Evolutionary conservation across 345 rosid genomes (phyloP).

Genomic region (Ricinus communis): DNA sequence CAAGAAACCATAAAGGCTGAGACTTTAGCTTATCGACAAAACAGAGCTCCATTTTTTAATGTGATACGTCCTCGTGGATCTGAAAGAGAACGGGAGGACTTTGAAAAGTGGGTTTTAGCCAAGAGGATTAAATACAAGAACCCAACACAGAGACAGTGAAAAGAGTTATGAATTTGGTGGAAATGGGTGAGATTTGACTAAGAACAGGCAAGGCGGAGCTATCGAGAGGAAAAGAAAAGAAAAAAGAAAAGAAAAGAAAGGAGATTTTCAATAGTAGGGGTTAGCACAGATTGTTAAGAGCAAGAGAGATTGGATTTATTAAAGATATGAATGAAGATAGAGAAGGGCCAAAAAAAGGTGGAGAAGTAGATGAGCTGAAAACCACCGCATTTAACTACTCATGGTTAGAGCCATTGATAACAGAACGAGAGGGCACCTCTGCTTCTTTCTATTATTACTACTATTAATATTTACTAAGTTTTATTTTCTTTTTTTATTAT

Average conservation of each 20-base stretch:
- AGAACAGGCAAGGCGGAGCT: too few species aligned
- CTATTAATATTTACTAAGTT: too few species aligned
- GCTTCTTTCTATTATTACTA: not conserved
- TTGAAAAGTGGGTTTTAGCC: conserved; percentile 18
- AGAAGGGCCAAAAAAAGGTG: too few species aligned
- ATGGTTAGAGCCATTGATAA: not conserved
- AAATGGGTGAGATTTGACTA: not conserved
- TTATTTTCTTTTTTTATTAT: not conserved
- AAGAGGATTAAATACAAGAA: conserved; percentile 1
- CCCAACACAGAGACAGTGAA: not conserved
- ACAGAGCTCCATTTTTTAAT: conserved; percentile 47
- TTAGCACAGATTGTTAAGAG: conserved; percentile 5
- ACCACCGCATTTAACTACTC: conserved; percentile 54
- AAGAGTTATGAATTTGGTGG: not conserved
- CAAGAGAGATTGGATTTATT: not conserved
- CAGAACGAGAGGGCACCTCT: not conserved
- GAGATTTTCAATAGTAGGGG: not conserved
- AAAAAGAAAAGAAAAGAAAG: too few species aligned
- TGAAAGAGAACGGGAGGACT: conserved; percentile 5
- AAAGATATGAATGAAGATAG: conserved; percentile 18
- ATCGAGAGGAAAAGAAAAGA: too few species aligned
- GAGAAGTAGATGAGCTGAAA: conserved; percentile 65
- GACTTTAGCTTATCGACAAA: conserved; percentile 45
- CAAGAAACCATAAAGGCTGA: conserved; percentile 68
- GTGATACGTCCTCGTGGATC: not conserved